phyloP scores from a whole-genome alignment of 345 rosid species.

The Chamaenerion angustifolium region DNA sequence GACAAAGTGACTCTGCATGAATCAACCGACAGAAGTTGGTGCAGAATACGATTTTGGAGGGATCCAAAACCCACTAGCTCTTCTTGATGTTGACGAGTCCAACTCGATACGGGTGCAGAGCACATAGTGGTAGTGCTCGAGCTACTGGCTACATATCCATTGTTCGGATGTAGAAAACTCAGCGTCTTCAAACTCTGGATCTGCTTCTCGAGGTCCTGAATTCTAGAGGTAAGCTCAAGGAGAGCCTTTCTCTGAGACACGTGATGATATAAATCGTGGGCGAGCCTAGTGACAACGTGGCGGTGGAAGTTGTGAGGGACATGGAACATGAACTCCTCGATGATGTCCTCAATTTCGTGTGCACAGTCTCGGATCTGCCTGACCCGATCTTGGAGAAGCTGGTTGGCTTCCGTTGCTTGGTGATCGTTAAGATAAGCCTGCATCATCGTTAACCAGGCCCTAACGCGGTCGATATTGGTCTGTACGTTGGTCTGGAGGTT shows the following conservation, averaged over 20 bases:
- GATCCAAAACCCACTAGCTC: constrained; percentile 4
- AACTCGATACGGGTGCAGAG: neutral
- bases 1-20: constrained; percentile 1
- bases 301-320: constrained; percentile 1
- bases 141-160: no score
- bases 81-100: neutral
- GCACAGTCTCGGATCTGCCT: constrained; percentile 1
- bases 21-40: constrained; percentile 5
- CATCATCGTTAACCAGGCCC: neutral
- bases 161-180: neutral
- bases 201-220: neutral
- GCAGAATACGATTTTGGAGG: neutral
- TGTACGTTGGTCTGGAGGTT: no score
- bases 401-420: neutral
- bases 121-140: no score
- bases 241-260: neutral
- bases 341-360: neutral
- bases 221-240: neutral
- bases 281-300: neutral
- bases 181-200: neutral
- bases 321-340: neutral
- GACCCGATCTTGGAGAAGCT: neutral
- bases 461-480: no score
- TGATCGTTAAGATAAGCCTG: neutral
- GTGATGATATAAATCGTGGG: neutral